phyloP scores from a whole-genome alignment of 371 early-diverging fungal species.

The Chytridiales sp. region DNA sequence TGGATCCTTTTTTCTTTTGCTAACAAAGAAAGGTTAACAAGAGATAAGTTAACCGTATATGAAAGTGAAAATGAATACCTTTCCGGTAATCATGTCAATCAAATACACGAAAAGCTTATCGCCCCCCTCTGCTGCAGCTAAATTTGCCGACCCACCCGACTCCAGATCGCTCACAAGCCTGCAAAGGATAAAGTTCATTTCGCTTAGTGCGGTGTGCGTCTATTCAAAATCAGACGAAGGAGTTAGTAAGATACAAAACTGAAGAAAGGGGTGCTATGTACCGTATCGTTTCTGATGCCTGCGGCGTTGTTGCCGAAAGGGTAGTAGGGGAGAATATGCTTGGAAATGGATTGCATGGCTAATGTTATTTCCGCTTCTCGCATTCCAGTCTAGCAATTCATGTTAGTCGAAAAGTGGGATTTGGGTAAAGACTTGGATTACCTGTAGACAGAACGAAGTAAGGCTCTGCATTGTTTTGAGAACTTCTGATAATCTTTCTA shows the following conservation, averaged over 20 bases:
- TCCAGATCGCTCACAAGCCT: constrained; percentile 25
- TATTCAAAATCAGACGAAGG: constrained; percentile 6
- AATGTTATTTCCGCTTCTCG: not conserved
- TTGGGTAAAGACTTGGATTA: not conserved
- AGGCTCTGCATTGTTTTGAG: not conserved
- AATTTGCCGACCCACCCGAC: not conserved
- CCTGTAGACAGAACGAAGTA: not conserved
- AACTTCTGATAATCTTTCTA: not conserved
- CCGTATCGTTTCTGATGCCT: constrained; percentile 11
- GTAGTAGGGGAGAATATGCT: constrained; percentile 15
- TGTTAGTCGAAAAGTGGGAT: not conserved
- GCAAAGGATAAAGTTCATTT: constrained; percentile 32
- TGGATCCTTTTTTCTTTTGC: too few relatives aligned
- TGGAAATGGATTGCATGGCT: not conserved
- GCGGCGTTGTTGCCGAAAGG: constrained; percentile 16
- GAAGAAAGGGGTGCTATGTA: not conserved
- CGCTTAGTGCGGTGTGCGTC: constrained; percentile 22
- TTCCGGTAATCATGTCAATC: constrained; percentile 17
- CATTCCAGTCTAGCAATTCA: not conserved
- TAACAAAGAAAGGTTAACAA: too few relatives aligned
- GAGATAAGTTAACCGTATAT: too few relatives aligned
- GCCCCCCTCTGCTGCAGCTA: constrained; percentile 7
- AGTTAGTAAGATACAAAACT: too few relatives aligned
- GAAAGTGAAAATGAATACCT: too few relatives aligned
- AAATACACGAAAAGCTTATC: constrained; percentile 22